Percentiles rank a stretch among this genome's conserved stretches.
These are phyloP conservation scores for Quercus engelmannii DNA, from an alignment of 306 rosid species.

Conservation along the genomic window DNA sequence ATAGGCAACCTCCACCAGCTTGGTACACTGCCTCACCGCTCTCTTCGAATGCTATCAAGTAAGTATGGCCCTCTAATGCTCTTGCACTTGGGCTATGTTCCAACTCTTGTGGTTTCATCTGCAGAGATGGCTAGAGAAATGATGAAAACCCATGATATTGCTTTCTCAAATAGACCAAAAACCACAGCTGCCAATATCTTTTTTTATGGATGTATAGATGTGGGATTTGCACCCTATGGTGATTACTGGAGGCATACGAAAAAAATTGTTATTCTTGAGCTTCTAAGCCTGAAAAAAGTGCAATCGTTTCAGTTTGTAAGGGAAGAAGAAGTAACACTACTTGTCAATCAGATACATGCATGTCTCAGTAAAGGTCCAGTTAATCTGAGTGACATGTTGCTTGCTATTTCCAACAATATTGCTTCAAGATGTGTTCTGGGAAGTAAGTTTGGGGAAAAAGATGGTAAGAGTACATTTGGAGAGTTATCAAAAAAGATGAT, in stretches of 20 bases:
- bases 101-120: constrained; percentile 31
- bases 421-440: constrained; percentile 31
- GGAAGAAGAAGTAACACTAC: constrained; percentile 12
- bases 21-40: no score
- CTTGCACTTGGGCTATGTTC: constrained; percentile 26
- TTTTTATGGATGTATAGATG: constrained; percentile 22
- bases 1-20: no score
- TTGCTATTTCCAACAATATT: constrained; percentile 10
- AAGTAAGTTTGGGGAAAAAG: constrained; percentile 4
- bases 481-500: not conserved
- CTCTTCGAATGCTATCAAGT: no score
- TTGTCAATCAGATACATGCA: not conserved
- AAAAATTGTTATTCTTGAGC: constrained; percentile 25
- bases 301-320: constrained; percentile 5
- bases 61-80: constrained; percentile 8
- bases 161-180: constrained; percentile 13
- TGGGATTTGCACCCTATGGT: constrained; percentile 24
- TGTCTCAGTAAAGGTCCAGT: not conserved
- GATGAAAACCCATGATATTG: not conserved
- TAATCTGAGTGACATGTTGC: not conserved
- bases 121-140: not conserved
- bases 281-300: constrained; percentile 35
- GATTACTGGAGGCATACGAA: constrained; percentile 35
- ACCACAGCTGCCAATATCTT: constrained; percentile 10
- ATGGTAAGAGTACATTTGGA: not conserved